Conservation (phyloP, 208 protist species). For the Leishmania major region DNA sequence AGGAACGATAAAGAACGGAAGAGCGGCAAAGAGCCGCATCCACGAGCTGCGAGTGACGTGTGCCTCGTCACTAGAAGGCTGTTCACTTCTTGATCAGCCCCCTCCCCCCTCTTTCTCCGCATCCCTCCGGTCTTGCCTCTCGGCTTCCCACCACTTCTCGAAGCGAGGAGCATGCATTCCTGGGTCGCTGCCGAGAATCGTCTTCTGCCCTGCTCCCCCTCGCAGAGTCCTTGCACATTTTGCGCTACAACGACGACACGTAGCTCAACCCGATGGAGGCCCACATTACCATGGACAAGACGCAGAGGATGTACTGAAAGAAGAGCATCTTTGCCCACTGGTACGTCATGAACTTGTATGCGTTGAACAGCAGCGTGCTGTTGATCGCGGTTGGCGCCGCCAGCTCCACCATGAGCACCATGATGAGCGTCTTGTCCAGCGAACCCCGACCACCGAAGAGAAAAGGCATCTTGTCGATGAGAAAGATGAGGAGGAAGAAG, state of each 20-base stretch:
- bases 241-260: constrained; percentile 27
- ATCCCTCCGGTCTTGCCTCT: background rate
- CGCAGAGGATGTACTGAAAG: constrained; percentile 74
- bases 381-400: constrained; percentile 81
- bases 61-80: background rate
- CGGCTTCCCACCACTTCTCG: background rate
- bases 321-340: constrained; percentile 82
- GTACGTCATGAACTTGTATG: constrained; percentile 62
- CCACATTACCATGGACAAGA: constrained; percentile 66
- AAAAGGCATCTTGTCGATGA: constrained; percentile 47
- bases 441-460: constrained; percentile 50
- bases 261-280: constrained; percentile 48
- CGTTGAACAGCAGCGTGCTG: constrained; percentile 71
- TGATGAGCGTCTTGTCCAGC: constrained; percentile 61
- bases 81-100: background rate
- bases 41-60: background rate
- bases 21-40: background rate
- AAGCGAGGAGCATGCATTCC: background rate
- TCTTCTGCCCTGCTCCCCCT: background rate
- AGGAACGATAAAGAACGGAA: background rate
- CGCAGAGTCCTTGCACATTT: background rate
- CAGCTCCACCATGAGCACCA: constrained; percentile 72
- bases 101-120: background rate
- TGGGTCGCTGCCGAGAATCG: background rate
- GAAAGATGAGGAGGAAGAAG: constrained; percentile 48